Evolutionary conservation across 768 basidiomycete genomes (phyloP).

Genomic region (Xanthoconium purpureum): DNA sequence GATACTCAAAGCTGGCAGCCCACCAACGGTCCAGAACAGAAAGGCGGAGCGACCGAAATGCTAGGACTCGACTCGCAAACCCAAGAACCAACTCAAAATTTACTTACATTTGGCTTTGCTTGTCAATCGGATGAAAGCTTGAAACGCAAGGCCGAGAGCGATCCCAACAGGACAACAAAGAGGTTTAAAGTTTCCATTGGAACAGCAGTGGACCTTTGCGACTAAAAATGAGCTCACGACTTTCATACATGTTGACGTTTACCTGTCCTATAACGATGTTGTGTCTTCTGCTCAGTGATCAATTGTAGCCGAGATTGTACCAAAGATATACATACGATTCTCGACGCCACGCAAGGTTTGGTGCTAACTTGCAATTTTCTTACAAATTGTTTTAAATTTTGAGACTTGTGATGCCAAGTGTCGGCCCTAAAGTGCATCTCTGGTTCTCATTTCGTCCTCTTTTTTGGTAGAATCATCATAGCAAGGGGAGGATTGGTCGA

Average conservation of each 20-base stretch:
- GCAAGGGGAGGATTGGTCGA: no score
- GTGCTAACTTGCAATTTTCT: no score
- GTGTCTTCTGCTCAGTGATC: background rate
- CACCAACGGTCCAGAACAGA: background rate
- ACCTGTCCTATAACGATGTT: background rate
- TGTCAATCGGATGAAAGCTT: conserved; percentile 23
- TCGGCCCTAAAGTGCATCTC: no score
- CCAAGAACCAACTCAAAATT: conserved; percentile 39
- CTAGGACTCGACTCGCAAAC: conserved; percentile 35
- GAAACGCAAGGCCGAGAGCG: conserved; percentile 34
- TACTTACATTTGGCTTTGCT: conserved; percentile 11
- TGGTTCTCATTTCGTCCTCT: no score
- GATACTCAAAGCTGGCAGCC: background rate
- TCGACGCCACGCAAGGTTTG: no score
- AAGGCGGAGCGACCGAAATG: background rate
- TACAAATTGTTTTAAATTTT: no score
- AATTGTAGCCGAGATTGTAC: no score
- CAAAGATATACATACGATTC: no score
- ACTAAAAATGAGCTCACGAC: conserved; percentile 37
- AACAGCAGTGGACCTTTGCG: conserved; percentile 68
- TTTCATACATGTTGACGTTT: background rate
- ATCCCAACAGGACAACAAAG: conserved; percentile 37
- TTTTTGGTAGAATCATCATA: no score
- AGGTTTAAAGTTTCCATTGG: conserved; percentile 73
- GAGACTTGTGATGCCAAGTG: no score